Base-by-base conservation (phyloP, 2,329 filamentous ascomycete genomes). In the Venturia asperata region DNA sequence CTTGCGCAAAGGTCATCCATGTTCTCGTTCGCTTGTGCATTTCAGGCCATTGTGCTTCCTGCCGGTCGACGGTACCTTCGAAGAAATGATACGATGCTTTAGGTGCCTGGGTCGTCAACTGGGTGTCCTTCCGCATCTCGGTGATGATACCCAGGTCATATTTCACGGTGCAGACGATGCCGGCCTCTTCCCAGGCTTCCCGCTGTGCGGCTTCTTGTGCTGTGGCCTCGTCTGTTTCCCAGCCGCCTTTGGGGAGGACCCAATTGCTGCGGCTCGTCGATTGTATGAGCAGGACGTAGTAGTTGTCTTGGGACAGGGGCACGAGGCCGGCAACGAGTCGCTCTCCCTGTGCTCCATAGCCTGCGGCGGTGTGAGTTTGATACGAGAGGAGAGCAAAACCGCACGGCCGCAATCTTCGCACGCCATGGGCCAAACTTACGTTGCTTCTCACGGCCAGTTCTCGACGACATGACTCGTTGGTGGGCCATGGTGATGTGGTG, bases 141-240 rank as follows among this genome's bases (percentile, higher is more conserved):
- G 87, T 80, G 70, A 99, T 96, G 69, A 88, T 84, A 68, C 92
- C 92, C 62, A 99, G 83, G 76, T 96, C 91, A 74, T 88, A 89
- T 71, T 89, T 87, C 76, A 97, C 87, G 66, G 85, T 88, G 77
- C 93, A 90, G 71, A 89, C 82, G 72, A 97, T 95, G 72, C 94
- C 94, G 52, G 92, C 94, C 79, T 97, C 94, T 80, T 97, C 94
- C 94, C 94, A 97, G 67, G 94, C 94, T 77, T 99, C 94, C 70
- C 94, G 82, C 81, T 81, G 88, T 62, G 86, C 86, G 65, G 94
- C 94, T 66, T 94, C 90, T 75, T 93, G 85, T 68, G 89, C 86
- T 68, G 90, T 94, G 68, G 87, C 85, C 79, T 99, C 94, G 77
- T 99, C 94, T 42, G 87, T 88, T 77, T 99, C 94, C 92, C 94